A percentile compares a stretch with the other conserved stretches of the same genome.
Conservation (phyloP, 495 filamentous ascomycete genomes). For the Chaetomium tenue region DNA sequence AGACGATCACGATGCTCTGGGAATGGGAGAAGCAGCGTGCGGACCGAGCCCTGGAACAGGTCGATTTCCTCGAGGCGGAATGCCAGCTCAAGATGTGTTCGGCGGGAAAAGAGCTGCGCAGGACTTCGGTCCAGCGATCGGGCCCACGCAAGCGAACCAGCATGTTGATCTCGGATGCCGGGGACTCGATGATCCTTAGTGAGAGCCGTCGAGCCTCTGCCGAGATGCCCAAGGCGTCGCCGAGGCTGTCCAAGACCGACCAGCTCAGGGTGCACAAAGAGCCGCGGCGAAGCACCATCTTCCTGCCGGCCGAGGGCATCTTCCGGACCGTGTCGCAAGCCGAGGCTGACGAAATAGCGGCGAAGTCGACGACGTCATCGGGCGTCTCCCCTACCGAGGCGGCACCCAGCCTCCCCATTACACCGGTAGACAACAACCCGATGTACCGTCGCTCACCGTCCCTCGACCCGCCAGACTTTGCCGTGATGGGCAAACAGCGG, state of each 20-base stretch:
- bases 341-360: constrained; percentile 33
- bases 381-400: constrained; percentile 15
- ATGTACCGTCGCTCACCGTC: constrained; percentile 47
- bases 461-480: constrained; percentile 51
- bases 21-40: constrained; percentile 64
- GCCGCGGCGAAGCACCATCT: constrained; percentile 44
- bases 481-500: constrained; percentile 43
- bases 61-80: constrained; percentile 81
- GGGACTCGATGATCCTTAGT: constrained; percentile 45
- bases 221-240: constrained; percentile 18
- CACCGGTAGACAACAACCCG: constrained; percentile 26
- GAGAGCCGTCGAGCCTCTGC: constrained; percentile 25
- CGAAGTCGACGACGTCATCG: constrained; percentile 12
- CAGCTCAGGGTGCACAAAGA: constrained; percentile 28
- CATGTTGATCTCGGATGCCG: constrained; percentile 40
- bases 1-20: constrained; percentile 60
- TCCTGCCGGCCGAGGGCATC: constrained; percentile 50
- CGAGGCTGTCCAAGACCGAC: constrained; percentile 35
- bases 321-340: constrained; percentile 53
- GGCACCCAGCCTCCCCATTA: constrained; percentile 10
- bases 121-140: constrained; percentile 16
- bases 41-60: constrained; percentile 64
- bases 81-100: constrained; percentile 72
- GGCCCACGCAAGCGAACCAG: constrained; percentile 33
- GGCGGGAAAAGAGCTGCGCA: constrained; percentile 44